Conservation (phyloP, 1,284 basidiomycete species). For the Apiotrichum gracile region DNA sequence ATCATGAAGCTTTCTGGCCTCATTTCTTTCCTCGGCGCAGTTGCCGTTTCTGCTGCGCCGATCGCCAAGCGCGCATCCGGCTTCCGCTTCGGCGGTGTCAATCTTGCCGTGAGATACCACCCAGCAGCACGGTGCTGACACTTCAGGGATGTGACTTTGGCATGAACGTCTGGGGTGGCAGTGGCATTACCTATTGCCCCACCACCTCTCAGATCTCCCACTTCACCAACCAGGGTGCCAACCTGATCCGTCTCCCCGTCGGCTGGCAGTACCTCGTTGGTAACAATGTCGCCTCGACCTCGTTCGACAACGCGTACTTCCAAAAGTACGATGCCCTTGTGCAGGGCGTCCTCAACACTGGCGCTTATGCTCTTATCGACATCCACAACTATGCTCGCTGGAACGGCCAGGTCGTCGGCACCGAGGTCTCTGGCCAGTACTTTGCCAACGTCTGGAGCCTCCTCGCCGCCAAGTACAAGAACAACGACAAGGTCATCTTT, state of each 20-base stretch:
- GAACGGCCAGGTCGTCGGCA: conserved; percentile 49
- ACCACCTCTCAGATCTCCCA: conserved; percentile 56
- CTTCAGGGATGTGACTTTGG: conserved; percentile 36
- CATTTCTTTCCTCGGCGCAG: conserved; percentile 9
- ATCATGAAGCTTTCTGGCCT: conserved; percentile 11
- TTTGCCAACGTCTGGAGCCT: conserved; percentile 57
- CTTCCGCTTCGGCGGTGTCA: conserved; percentile 32
- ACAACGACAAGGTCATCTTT: conserved; percentile 53
- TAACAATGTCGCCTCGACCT: conserved; percentile 30
- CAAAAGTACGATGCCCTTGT: conserved; percentile 49
- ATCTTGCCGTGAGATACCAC: conserved; percentile 27
- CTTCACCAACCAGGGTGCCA: conserved; percentile 48
- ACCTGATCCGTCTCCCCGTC: conserved; percentile 48
- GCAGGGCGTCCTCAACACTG: conserved; percentile 50
- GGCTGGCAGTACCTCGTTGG: conserved; percentile 58
- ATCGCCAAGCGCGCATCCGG: conserved; percentile 21
- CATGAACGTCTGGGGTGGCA: conserved; percentile 22
- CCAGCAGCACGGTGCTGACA: background rate
- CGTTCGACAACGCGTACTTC: conserved; percentile 52
- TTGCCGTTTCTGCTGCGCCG: conserved; percentile 7
- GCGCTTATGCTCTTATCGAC: conserved; percentile 55
- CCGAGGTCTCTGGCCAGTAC: conserved; percentile 54
- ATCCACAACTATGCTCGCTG: conserved; percentile 46
- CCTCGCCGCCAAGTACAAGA: conserved; percentile 53
- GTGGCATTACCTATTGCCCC: conserved; percentile 37